Evolutionary conservation across 306 rosid species (phyloP).

Genomic region (Acacia melanoxylon): DNA sequence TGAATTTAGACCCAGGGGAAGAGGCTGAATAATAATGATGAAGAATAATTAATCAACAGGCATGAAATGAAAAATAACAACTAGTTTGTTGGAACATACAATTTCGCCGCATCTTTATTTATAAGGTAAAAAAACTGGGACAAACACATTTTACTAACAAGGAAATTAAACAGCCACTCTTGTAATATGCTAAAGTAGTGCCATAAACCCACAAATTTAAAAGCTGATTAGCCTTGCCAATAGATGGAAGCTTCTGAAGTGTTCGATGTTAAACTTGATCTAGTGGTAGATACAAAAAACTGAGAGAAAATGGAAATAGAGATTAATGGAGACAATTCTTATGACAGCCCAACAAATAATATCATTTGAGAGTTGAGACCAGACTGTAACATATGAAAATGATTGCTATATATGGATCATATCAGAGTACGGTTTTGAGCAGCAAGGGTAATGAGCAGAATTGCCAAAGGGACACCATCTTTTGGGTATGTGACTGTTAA

Average conservation of each 20-base stretch:
- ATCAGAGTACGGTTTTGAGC: neutral
- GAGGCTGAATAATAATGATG: no score
- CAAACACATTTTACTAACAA: neutral
- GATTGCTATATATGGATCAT: neutral
- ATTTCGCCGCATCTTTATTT: neutral
- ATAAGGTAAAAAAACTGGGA: neutral
- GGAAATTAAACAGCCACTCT: neutral
- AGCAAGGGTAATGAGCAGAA: constrained; percentile 24
- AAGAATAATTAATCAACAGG: no score
- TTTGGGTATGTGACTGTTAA: constrained; percentile 32
- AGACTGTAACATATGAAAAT: no score
- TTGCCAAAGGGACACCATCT: constrained; percentile 21
- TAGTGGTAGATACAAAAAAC: no score
- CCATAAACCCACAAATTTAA: neutral
- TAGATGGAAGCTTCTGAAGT: no score
- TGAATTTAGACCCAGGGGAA: no score
- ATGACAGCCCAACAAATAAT: no score
- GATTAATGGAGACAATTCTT: no score
- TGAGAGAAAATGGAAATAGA: no score
- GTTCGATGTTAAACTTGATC: no score
- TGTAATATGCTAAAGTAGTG: neutral
- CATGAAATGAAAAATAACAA: neutral
- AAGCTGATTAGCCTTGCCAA: neutral
- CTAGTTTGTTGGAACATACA: neutral
- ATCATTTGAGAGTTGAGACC: no score